Evolutionary conservation across 2,329 filamentous ascomycete genomes (phyloP).

Genomic region (Diaporthe sp.): DNA sequence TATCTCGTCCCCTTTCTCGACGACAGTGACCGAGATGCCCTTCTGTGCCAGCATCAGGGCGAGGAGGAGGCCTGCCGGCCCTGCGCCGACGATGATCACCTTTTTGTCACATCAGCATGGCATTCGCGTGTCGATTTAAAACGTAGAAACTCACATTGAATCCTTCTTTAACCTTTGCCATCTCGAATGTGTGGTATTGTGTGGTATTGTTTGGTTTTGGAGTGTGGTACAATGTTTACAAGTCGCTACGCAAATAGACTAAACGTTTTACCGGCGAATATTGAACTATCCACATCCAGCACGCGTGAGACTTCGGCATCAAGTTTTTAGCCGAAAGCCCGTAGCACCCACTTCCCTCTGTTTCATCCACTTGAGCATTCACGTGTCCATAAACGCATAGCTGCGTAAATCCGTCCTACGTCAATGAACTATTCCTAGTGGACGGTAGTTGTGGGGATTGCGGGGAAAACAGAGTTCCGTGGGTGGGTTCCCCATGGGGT

Average conservation of each 20-base stretch:
- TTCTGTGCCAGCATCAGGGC: conserved; percentile 45
- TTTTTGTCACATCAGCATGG: conserved; percentile 20
- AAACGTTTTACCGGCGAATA: neutral
- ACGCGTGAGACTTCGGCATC: neutral
- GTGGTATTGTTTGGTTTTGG: neutral
- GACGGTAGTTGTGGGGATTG: conserved; percentile 23
- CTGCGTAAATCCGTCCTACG: conserved; percentile 3
- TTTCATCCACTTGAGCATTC: neutral
- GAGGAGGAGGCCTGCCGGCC: conserved; percentile 45
- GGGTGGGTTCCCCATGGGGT: neutral
- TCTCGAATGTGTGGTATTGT: neutral
- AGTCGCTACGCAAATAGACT: neutral
- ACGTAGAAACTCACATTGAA: conserved; percentile 5
- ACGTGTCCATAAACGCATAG: neutral
- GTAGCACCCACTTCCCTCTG: neutral
- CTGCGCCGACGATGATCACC: conserved; percentile 45
- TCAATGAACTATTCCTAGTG: neutral
- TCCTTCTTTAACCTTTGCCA: neutral
- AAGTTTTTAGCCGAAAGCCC: neutral
- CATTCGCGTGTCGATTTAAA: accelerated
- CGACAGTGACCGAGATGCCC: conserved; percentile 46
- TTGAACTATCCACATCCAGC: neutral
- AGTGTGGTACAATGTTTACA: neutral
- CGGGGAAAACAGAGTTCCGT: conserved; percentile 19
- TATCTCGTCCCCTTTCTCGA: conserved; percentile 47